These are phyloP conservation scores for Mycena belliarum DNA, from an alignment of 768 basidiomycete genomes.

Conservation along the genomic window DNA sequence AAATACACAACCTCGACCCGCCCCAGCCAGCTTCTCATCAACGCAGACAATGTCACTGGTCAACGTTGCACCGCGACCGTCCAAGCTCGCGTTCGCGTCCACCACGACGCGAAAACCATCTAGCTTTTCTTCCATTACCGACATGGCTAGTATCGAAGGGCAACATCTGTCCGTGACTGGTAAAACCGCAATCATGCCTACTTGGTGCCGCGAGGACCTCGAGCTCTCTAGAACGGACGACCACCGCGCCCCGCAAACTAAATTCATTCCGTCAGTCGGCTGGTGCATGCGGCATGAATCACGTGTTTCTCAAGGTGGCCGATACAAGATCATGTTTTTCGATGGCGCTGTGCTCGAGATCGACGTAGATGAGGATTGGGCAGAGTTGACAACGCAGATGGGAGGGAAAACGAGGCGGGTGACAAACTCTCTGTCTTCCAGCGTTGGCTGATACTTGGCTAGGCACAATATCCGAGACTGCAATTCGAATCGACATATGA, in stretches of 20 bases:
- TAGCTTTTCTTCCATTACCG: not conserved
- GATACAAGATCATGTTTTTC: slow-evolving; percentile 45
- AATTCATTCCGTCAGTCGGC: slow-evolving; percentile 41
- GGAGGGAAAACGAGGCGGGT: slow-evolving; percentile 34
- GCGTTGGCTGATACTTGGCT: not conserved
- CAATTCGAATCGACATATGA: slow-evolving; percentile 31
- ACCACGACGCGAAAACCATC: not conserved
- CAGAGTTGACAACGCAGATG: slow-evolving; percentile 31
- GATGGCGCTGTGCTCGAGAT: slow-evolving; percentile 42
- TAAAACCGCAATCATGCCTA: slow-evolving; percentile 13
- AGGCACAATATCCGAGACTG: slow-evolving; percentile 39
- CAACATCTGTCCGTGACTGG: slow-evolving; percentile 14
- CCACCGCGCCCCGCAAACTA: slow-evolving; percentile 30
- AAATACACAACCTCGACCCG: not conserved
- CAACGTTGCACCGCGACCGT: slow-evolving; percentile 10
- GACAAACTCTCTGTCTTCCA: too few relatives aligned
- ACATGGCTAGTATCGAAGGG: slow-evolving; percentile 14
- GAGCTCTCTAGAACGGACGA: slow-evolving; percentile 16
- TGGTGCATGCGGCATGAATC: slow-evolving; percentile 45
- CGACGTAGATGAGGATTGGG: slow-evolving; percentile 45
- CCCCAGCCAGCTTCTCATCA: slow-evolving; percentile 15
- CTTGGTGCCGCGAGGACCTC: slow-evolving; percentile 22
- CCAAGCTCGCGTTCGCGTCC: slow-evolving; percentile 2
- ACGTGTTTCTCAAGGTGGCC: slow-evolving; percentile 40
- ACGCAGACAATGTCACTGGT: slow-evolving; percentile 12